Evolutionary conservation across 768 basidiomycete genomes (phyloP).

Genomic region (Cystobasidium ongulense): DNA sequence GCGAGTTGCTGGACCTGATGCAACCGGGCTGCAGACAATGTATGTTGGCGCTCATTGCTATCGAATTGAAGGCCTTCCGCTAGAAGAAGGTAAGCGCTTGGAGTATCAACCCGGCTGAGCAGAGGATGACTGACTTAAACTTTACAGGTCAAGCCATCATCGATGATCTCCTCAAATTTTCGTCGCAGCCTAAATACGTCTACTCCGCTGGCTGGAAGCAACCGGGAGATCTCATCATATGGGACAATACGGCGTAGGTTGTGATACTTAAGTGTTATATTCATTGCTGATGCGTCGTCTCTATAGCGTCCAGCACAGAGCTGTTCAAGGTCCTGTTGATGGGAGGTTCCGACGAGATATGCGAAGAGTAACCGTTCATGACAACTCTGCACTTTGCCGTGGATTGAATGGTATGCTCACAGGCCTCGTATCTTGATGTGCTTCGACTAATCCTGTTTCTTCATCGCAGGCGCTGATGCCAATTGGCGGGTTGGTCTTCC

Average conservation of each 20-base stretch:
- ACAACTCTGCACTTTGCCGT: neutral
- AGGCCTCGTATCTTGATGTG: neutral
- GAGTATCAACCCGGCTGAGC: neutral
- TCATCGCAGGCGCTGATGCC: neutral
- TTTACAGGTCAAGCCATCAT: neutral
- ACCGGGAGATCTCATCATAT: neutral
- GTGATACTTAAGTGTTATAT: neutral
- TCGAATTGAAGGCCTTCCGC: neutral
- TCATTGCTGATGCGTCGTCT: neutral
- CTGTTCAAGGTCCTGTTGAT: neutral
- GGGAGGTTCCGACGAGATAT: conserved; percentile 3
- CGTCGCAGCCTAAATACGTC: neutral
- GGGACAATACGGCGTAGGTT: conserved; percentile 2
- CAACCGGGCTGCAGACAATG: neutral
- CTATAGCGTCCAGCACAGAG: neutral
- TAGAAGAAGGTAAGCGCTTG: neutral
- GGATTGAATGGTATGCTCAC: neutral
- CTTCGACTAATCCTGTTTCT: neutral
- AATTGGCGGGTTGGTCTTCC: neutral
- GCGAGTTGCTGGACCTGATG: too few species aligned
- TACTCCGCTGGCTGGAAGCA: neutral
- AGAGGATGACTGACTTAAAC: neutral
- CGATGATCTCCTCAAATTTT: neutral
- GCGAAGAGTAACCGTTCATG: neutral
- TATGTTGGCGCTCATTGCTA: conserved; percentile 3